A percentile compares a stretch with the other conserved stretches of the same genome.
Evolutionary conservation across 2,329 filamentous ascomycete species (phyloP).

Genomic region (Talaromyces marneffei): DNA sequence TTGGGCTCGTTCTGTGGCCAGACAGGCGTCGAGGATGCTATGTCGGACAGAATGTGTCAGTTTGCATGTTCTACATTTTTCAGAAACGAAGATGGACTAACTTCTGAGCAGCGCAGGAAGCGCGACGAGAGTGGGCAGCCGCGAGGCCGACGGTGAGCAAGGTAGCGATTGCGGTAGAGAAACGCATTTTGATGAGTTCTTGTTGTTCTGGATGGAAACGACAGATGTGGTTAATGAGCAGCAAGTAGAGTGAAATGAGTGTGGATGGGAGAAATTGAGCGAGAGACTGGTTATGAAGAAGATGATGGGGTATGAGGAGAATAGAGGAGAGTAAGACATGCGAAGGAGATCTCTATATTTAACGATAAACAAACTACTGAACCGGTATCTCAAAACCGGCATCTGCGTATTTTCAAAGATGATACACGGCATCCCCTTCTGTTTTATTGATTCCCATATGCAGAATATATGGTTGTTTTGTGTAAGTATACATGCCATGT

Average conservation of each 20-base stretch:
- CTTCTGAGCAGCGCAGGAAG: slow-evolving; percentile 19
- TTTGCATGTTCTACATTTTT: background rate
- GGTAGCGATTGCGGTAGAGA: slow-evolving; percentile 13
- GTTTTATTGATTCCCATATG: background rate
- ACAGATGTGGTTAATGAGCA: background rate
- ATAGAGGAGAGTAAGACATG: background rate
- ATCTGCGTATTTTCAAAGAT: slow-evolving; percentile 8
- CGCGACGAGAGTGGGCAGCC: slow-evolving; percentile 11
- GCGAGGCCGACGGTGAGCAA: slow-evolving; percentile 16
- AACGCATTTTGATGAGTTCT: slow-evolving; percentile 15
- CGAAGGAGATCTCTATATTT: background rate
- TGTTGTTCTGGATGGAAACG: background rate
- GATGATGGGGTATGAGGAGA: background rate
- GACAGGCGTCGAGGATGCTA: slow-evolving; percentile 48
- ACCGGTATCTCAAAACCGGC: background rate
- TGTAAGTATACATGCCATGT: background rate
- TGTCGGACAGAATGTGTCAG: background rate
- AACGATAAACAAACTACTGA: background rate
- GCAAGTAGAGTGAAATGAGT: background rate
- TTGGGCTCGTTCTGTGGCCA: slow-evolving; percentile 36
- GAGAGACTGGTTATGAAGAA: background rate
- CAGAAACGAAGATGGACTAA: background rate
- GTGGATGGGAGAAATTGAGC: background rate
- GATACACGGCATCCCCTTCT: background rate
- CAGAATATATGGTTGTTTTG: background rate